Conservation (phyloP, 176 grass and related monocot species). For the Cenchrus fungigraminus region DNA sequence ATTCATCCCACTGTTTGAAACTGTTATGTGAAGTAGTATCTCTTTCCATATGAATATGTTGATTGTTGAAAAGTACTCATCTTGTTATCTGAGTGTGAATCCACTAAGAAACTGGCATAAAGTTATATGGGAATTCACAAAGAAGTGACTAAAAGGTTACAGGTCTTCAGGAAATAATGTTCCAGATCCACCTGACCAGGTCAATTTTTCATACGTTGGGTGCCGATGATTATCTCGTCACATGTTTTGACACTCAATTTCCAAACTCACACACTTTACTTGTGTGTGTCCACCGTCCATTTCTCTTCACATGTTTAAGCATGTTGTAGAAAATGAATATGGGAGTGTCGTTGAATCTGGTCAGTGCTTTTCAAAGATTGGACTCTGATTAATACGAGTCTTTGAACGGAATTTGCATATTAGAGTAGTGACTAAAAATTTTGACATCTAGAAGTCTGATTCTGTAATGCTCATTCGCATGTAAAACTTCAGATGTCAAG, state of each 20-base stretch:
- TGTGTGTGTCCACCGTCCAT: not conserved
- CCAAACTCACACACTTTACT: not conserved
- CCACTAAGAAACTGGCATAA: conserved; percentile 7
- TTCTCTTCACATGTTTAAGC: not conserved
- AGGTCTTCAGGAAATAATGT: not conserved
- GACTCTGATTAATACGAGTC: not conserved
- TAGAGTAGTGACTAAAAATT: not conserved
- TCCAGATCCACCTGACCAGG: not conserved
- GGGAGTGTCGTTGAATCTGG: not conserved
- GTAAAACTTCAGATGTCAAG: not conserved
- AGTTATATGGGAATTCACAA: not conserved
- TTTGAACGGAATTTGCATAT: not conserved
- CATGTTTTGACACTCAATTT: conserved; percentile 10
- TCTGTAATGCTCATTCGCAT: conserved; percentile 9
- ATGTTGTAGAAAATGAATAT: conserved; percentile 16
- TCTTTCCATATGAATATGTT: not conserved
- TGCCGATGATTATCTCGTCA: not conserved
- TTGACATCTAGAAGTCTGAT: not conserved
- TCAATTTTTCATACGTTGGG: not conserved
- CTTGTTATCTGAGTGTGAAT: conserved; percentile 13
- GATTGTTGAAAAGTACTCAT: not conserved
- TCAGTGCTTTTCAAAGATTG: conserved; percentile 21
- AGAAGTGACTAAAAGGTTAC: not conserved
- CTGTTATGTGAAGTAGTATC: not conserved
- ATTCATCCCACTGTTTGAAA: not conserved